Base-by-base conservation (phyloP, 2,329 filamentous ascomycete genomes). In the Trichoderma oligosporum region DNA sequence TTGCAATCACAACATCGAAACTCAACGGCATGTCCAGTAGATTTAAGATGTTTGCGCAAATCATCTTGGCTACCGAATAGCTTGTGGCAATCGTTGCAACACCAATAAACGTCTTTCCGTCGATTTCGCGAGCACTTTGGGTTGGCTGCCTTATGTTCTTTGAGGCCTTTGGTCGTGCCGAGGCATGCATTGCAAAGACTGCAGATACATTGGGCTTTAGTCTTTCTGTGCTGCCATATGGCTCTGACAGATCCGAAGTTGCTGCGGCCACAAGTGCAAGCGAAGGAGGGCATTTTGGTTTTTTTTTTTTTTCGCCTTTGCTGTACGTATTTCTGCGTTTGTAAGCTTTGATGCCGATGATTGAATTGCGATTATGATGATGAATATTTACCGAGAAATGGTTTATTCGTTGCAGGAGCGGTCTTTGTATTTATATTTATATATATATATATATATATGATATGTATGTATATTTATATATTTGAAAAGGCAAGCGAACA, bases 1-100 rank as follows among this genome's bases (percentile, higher is more conserved):
- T 44, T 25, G 36, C 58, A 60, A 31, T 60, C 58, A 29, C 47
- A 58, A 39, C 58, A 60, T 7, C 31, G 25, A 33, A 60, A 58
- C 12, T 54, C 58, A 4, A 24, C 16, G 12, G 22, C 46, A n/a
- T 44, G 56, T 7, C 33, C 31, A 12, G 16, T 8, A 12, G 14
- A 8, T 35, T 7, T 7, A 14, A 49, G 9, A 25, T 60, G 58
- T 3, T n/a, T 8, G 11, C 27, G 31, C 20, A 49, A 36, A 3
- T 16, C 33, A 7, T 7, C 31, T 35, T n/a, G 14, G n/a, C 14
- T 29, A 9, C 35, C 41, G 12, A 60, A 60, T 20, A 12, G 1
- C 8, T 24, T 25, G 14, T 35, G 4, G 27, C 42, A 56, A 6
- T 39, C 42, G 18, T n/a, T 18, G 16, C 53, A 56, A 7, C 8